A percentile compares a stretch with the other conserved stretches of the same genome.
These are phyloP conservation scores for Hypoxylon crocopeplum DNA, from an alignment of 495 filamentous ascomycete species.

Conservation along the genomic window DNA sequence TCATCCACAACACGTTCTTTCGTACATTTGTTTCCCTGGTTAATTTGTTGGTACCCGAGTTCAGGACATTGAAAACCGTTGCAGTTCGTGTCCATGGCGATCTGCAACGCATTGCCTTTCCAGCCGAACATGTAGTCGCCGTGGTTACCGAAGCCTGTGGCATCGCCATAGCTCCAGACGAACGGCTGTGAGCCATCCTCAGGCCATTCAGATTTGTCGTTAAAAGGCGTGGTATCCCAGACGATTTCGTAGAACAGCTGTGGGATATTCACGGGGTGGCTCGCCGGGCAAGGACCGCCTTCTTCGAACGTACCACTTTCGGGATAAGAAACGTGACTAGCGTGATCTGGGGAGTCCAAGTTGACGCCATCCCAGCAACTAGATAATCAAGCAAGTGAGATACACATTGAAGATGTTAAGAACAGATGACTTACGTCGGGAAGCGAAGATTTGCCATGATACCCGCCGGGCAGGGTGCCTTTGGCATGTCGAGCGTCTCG, in stretches of 20 bases:
- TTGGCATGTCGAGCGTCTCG: conserved; percentile 42
- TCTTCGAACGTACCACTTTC: conserved; percentile 41
- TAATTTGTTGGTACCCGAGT: conserved; percentile 36
- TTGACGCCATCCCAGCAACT: conserved; percentile 40
- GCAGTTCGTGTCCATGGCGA: conserved; percentile 34
- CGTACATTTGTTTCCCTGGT: conserved; percentile 41
- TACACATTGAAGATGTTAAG: no score
- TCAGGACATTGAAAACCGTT: conserved; percentile 34
- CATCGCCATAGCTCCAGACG: conserved; percentile 52
- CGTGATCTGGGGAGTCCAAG: conserved; percentile 34
- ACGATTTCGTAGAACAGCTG: conserved; percentile 49
- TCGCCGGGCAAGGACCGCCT: conserved; percentile 41
- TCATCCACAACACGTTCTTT: conserved; percentile 37
- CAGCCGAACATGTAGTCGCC: conserved; percentile 41
- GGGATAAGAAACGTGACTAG: conserved; percentile 38
- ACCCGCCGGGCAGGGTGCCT: conserved; percentile 37
- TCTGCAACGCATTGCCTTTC: conserved; percentile 40
- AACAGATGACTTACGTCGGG: conserved; percentile 26
- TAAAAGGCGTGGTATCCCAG: conserved; percentile 49
- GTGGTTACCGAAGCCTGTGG: conserved; percentile 33
- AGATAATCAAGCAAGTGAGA: background rate
- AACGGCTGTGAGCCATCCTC: conserved; percentile 52
- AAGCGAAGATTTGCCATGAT: conserved; percentile 51
- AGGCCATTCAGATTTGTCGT: conserved; percentile 49
- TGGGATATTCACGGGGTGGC: conserved; percentile 44